Conservation (phyloP, 805 yeast species). For the Kluyveromyces wickerhamii region DNA sequence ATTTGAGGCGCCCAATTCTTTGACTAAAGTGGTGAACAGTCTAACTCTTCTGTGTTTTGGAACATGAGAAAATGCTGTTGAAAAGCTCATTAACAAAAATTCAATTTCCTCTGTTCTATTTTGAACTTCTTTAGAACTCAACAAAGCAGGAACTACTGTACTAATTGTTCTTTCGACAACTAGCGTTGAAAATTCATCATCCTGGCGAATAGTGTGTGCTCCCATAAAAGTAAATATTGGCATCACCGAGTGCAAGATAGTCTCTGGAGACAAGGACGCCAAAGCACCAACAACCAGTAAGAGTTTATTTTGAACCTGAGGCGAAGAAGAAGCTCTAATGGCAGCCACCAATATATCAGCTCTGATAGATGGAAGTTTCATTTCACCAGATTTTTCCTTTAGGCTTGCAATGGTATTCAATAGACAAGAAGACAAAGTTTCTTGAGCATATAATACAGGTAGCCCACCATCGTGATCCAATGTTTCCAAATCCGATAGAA, state of each 20-base stretch:
- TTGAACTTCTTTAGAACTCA: constrained; percentile 35
- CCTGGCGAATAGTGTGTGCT: constrained; percentile 92
- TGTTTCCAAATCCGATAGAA: constrained; percentile 69
- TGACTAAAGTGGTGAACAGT: constrained; percentile 68
- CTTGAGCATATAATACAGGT: constrained; percentile 88
- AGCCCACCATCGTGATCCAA: constrained; percentile 85
- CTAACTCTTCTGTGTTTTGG: constrained; percentile 94
- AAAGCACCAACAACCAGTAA: constrained; percentile 78
- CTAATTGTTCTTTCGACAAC: constrained; percentile 88
- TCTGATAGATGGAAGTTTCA: constrained; percentile 63
- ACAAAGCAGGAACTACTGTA: constrained; percentile 85
- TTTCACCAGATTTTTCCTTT: constrained; percentile 33
- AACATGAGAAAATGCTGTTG: constrained; percentile 90
- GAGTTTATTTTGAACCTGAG: constrained; percentile 89
- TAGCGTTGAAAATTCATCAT: constrained; percentile 87
- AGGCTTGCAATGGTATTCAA: constrained; percentile 53
- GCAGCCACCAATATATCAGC: constrained; percentile 89
- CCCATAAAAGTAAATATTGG: constrained; percentile 99
- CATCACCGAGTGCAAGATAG: constrained; percentile 92
- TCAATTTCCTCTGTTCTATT: constrained; percentile 61
- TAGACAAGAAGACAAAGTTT: constrained; percentile 82
- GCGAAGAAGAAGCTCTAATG: constrained; percentile 80
- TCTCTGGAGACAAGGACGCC: constrained; percentile 84
- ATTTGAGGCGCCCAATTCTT: constrained; percentile 58
- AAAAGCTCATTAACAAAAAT: constrained; percentile 77